A percentile compares a stretch with the other conserved stretches of the same genome.
Conservation (phyloP, 2,329 filamentous ascomycete species). For the Trichoderma citrinoviride region DNA sequence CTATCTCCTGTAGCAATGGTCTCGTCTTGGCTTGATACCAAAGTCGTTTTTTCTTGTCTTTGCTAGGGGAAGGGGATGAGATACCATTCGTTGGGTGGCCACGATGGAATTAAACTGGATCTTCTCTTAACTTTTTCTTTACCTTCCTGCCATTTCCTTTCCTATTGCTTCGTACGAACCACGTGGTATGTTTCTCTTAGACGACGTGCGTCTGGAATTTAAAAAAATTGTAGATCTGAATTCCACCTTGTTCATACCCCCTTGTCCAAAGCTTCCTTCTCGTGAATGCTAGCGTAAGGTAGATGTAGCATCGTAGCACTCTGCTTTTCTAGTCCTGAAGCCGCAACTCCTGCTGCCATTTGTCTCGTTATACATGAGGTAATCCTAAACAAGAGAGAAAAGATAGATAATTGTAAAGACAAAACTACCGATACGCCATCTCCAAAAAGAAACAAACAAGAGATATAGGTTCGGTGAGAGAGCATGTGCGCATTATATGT, state of each 20-base stretch:
- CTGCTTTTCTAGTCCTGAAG: not conserved
- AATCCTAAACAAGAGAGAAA: conserved; percentile 11
- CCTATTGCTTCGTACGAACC: conserved; percentile 3
- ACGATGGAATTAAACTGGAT: conserved; percentile 17
- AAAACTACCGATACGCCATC: conserved; percentile 16
- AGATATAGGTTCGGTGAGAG: not conserved
- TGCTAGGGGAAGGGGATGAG: conserved; percentile 6
- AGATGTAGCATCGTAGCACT: conserved; percentile 1
- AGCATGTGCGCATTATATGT: conserved; percentile 14
- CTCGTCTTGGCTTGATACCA: not conserved
- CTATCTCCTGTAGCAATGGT: conserved; percentile 5
- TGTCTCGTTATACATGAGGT: conserved; percentile 9
- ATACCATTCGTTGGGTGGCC: conserved; percentile 16
- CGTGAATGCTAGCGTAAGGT: conserved; percentile 15
- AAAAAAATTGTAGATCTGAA: conserved; percentile 36
- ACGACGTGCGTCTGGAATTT: conserved; percentile 34
- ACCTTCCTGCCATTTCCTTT: too few relatives aligned
- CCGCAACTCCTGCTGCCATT: conserved; percentile 2
- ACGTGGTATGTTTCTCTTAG: conserved; percentile 30
- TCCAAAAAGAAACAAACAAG: not conserved
- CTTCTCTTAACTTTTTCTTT: not conserved
- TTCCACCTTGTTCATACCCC: conserved; percentile 21
- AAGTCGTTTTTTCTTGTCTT: conserved; percentile 12
- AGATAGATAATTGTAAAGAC: not conserved
- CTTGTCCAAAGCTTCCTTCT: conserved; percentile 19